Conservation (phyloP, 495 filamentous ascomycete genomes). For the Xanthoparmelia taractica region DNA sequence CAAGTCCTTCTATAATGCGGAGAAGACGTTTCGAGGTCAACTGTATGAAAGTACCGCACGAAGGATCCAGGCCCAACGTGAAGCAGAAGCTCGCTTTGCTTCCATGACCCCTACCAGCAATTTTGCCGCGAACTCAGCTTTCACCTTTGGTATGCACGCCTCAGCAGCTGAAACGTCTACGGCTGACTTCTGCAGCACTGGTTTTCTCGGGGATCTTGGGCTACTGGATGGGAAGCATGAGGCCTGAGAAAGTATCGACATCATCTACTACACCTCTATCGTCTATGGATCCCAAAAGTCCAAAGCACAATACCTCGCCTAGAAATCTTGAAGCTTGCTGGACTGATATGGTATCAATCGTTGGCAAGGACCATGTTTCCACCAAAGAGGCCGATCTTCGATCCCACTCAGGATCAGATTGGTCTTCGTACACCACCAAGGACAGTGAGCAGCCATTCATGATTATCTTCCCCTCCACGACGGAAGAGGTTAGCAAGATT, state of each 20-base stretch:
- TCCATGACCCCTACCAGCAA: conserved; percentile 45
- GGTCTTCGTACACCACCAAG: conserved; percentile 68
- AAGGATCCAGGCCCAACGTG: conserved; percentile 66
- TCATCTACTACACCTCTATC: conserved; percentile 67
- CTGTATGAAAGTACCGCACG: conserved; percentile 75
- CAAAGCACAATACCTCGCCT: conserved; percentile 61
- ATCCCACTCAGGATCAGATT: conserved; percentile 74
- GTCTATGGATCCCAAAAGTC: conserved; percentile 42
- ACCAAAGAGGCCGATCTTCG: conserved; percentile 59
- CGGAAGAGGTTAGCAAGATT: conserved; percentile 61
- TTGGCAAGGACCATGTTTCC: conserved; percentile 79
- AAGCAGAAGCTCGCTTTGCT: conserved; percentile 59
- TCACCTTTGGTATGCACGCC: conserved; percentile 53
- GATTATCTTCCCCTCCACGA: conserved; percentile 57
- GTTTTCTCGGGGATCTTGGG: conserved; percentile 52
- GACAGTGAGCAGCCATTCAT: conserved; percentile 46
- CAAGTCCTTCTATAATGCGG: conserved; percentile 24
- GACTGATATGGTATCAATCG: conserved; percentile 78
- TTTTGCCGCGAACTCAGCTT: conserved; percentile 49
- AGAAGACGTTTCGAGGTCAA: conserved; percentile 70
- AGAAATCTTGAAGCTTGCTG: conserved; percentile 86
- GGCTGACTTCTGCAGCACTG: conserved; percentile 38
- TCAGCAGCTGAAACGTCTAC: conserved; percentile 6
- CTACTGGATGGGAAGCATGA: conserved; percentile 64
- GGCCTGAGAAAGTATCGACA: conserved; percentile 49